Evolutionary conservation across 352 stramenopile genomes (phyloP).

Genomic region (Phytophthora fragariaefolia): DNA sequence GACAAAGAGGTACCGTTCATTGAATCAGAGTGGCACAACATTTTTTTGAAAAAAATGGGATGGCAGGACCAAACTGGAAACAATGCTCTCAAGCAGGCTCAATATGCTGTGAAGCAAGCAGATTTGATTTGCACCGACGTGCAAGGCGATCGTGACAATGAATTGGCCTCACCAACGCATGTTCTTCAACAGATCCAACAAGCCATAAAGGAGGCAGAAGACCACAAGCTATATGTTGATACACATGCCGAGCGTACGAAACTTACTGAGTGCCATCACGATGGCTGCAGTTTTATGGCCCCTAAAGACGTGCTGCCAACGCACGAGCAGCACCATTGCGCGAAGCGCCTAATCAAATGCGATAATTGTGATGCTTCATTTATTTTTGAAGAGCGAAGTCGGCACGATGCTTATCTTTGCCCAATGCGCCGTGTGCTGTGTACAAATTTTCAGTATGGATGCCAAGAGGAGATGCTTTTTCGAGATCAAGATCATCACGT

Average conservation of each 20-base stretch:
- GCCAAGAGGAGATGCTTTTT: constrained; percentile 44
- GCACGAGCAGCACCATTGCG: constrained; percentile 69
- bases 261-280: constrained; percentile 43
- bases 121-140: constrained; percentile 29
- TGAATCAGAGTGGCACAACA: constrained; percentile 63
- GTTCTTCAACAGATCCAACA: constrained; percentile 51
- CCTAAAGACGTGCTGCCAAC: constrained; percentile 59
- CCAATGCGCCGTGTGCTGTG: constrained; percentile 49
- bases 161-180: constrained; percentile 7
- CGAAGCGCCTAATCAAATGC: constrained; percentile 57
- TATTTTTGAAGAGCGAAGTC: constrained; percentile 43
- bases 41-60: constrained; percentile 50
- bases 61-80: constrained; percentile 42
- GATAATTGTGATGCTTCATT: constrained; percentile 50
- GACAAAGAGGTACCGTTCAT: constrained; percentile 10
- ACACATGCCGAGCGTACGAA: constrained; percentile 54
- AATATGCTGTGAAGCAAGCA: constrained; percentile 18
- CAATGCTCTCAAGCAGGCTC: constrained; percentile 44
- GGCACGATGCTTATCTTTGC: constrained; percentile 48
- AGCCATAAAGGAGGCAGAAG: constrained; percentile 45
- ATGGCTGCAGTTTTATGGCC: constrained; percentile 56
- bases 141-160: constrained; percentile 29
- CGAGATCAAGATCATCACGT: constrained; percentile 49
- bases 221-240: constrained; percentile 62
- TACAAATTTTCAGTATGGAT: constrained; percentile 63